Conservation (phyloP, 352 stramenopile genomes). For the Pythium aristosporum region DNA sequence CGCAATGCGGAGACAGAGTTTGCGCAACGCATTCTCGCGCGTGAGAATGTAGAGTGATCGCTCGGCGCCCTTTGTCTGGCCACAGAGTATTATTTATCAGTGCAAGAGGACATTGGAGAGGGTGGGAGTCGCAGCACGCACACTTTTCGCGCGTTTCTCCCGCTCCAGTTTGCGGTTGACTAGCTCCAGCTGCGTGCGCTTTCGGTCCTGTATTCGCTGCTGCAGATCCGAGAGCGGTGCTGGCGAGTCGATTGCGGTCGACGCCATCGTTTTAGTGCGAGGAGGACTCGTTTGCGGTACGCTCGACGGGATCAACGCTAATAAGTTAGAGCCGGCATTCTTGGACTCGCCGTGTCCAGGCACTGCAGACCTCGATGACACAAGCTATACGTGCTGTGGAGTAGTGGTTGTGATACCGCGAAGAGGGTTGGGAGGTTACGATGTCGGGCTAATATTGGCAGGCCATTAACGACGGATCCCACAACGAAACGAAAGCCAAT, state of each 20-base stretch:
- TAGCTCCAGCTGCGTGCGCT: constrained; percentile 29
- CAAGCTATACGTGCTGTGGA: background rate
- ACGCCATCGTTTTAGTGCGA: background rate
- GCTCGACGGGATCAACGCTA: background rate
- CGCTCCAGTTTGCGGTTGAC: constrained; percentile 19
- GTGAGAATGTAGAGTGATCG: constrained; percentile 46
- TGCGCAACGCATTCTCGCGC: constrained; percentile 47
- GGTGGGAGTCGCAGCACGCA: background rate
- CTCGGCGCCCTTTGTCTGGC: constrained; percentile 46
- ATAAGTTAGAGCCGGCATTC: constrained; percentile 1
- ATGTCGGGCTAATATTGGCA: constrained; percentile 4
- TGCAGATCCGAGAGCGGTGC: constrained; percentile 29
- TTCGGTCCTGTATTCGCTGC: constrained; percentile 30
- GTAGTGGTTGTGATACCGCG: background rate
- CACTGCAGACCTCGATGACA: no score
- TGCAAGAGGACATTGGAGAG: no score
- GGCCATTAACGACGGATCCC: background rate
- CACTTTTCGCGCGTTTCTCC: constrained; percentile 19
- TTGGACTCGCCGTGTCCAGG: no score
- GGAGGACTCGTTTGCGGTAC: no score
- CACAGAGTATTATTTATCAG: background rate
- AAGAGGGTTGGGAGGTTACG: constrained; percentile 3
- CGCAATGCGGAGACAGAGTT: constrained; percentile 46
- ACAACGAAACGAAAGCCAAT: constrained; percentile 1
- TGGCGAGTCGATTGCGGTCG: background rate